Evolutionary conservation across 345 rosid genomes (phyloP).

Genomic region (Acer negundo): DNA sequence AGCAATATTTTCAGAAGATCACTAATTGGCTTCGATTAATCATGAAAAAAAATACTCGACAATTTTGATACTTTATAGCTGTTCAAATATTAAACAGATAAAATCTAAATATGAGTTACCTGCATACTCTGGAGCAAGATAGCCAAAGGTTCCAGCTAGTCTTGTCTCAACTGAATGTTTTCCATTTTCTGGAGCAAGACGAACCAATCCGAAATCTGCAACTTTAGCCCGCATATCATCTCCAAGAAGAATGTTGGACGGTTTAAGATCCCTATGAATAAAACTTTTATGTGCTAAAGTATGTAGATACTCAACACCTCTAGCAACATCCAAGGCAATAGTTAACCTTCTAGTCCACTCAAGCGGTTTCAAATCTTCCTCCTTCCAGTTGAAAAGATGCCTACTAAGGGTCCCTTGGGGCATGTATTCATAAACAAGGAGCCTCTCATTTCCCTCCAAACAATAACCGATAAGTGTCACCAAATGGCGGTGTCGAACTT

Average conservation of each 20-base stretch:
- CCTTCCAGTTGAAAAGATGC: conserved; percentile 36
- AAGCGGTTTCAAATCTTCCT: conserved; percentile 35
- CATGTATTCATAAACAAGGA: conserved; percentile 26
- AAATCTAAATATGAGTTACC: conserved; percentile 3
- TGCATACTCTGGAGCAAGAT: conserved; percentile 28
- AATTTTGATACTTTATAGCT: background rate
- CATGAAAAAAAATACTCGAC: background rate
- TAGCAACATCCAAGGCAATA: conserved; percentile 46
- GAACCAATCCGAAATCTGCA: conserved; percentile 49
- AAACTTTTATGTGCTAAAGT: conserved; percentile 45
- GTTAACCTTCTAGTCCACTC: conserved; percentile 47
- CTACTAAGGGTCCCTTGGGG: conserved; percentile 33
- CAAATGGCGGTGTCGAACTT: conserved; percentile 47
- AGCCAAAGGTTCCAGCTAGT: conserved; percentile 33
- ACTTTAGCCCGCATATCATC: conserved; percentile 53
- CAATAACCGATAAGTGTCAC: conserved; percentile 48
- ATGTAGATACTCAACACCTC: conserved; percentile 51
- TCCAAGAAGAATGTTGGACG: conserved; percentile 50
- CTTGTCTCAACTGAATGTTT: conserved; percentile 37
- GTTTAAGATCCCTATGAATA: conserved; percentile 33
- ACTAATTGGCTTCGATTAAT: background rate
- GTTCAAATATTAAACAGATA: background rate
- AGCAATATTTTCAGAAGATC: background rate
- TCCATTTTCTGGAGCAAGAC: conserved; percentile 43
- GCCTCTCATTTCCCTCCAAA: conserved; percentile 27